Evolutionary conservation across 2,329 filamentous ascomycete genomes (phyloP).

Genomic region (Xylaria sp.): DNA sequence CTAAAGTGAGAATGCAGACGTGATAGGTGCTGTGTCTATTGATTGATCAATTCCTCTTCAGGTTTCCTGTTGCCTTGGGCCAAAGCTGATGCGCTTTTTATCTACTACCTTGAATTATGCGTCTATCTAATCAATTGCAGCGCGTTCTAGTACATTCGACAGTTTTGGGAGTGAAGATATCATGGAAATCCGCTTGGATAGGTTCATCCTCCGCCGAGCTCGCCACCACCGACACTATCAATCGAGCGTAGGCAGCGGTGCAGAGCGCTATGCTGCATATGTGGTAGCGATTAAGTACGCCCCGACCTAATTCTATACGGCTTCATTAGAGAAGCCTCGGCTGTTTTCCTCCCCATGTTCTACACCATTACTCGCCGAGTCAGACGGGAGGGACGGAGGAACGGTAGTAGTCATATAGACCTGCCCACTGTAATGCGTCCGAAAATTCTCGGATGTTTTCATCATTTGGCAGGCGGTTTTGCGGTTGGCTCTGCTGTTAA

Average conservation of each 20-base stretch:
- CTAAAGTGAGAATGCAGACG: neutral
- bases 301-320: neutral
- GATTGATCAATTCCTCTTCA: neutral
- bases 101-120: neutral
- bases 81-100: neutral
- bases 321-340: neutral
- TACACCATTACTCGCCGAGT: neutral
- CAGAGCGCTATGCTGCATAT: neutral
- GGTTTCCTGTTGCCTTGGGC: neutral
- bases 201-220: neutral
- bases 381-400: neutral
- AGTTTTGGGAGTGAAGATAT: neutral
- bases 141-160: neutral
- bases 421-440: neutral
- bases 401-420: neutral
- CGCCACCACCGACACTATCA: neutral
- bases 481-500: constrained; percentile 35
- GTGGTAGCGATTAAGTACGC: neutral
- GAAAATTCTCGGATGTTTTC: constrained; percentile 17
- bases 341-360: neutral
- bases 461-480: constrained; percentile 40
- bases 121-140: neutral
- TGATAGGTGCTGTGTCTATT: neutral
- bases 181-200: neutral
- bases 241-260: neutral